These are phyloP conservation scores for Alternaria alternata DNA, from an alignment of 2,329 filamentous ascomycete genomes.

Conservation along the genomic window DNA sequence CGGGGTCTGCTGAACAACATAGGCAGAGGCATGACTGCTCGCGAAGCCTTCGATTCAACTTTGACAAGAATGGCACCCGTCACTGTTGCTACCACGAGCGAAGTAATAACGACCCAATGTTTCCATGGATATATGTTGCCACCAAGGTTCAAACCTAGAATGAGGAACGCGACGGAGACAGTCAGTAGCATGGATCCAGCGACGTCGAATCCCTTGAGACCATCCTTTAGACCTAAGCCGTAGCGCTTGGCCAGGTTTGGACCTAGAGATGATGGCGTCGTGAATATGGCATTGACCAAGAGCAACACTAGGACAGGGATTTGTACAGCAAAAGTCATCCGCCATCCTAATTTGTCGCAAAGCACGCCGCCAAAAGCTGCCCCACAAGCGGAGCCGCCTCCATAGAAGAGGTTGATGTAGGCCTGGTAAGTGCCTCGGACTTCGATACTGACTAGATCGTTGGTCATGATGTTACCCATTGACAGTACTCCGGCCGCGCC, in stretches of 20 bases:
- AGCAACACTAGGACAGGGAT: slow-evolving; percentile 59
- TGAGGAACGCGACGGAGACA: slow-evolving; percentile 57
- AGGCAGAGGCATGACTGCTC: slow-evolving; percentile 60
- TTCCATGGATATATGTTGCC: slow-evolving; percentile 62
- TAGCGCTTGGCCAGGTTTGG: slow-evolving; percentile 54
- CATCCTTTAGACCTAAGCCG: slow-evolving; percentile 52
- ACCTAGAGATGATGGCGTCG: slow-evolving; percentile 57
- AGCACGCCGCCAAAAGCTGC: slow-evolving; percentile 75
- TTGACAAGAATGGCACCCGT: slow-evolving; percentile 52
- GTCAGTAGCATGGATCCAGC: slow-evolving; percentile 59
- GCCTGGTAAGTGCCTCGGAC: slow-evolving; percentile 77
- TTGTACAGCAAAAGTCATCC: slow-evolving; percentile 70
- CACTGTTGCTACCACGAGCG: slow-evolving; percentile 54
- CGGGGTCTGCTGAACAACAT: slow-evolving; percentile 58
- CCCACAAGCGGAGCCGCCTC: slow-evolving; percentile 61
- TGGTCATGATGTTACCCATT: slow-evolving; percentile 73
- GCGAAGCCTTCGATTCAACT: slow-evolving; percentile 49
- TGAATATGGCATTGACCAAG: slow-evolving; percentile 53
- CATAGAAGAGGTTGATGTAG: slow-evolving; percentile 70
- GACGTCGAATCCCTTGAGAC: slow-evolving; percentile 60
- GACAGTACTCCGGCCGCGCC: slow-evolving; percentile 76
- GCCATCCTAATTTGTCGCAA: slow-evolving; percentile 75
- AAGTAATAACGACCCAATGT: slow-evolving; percentile 59
- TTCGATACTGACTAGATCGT: slow-evolving; percentile 77
- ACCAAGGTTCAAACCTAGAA: slow-evolving; percentile 62